These are phyloP conservation scores for Sodiomyces alkalinus DNA, from an alignment of 2,329 filamentous ascomycete species.

Conservation along the genomic window DNA sequence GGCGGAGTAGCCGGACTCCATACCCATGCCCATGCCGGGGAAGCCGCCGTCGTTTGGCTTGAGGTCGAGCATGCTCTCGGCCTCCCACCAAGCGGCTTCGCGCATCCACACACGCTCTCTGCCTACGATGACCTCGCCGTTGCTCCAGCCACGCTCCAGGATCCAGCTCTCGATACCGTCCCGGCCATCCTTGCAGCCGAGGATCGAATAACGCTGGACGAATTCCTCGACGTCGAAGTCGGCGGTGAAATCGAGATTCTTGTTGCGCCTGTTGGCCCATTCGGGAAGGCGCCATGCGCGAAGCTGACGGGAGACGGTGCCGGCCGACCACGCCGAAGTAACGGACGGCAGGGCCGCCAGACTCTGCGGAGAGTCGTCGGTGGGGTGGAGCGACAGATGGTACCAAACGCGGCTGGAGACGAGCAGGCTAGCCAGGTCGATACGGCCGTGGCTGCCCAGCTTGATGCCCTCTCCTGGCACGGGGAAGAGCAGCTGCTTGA, in stretches of 20 bases:
- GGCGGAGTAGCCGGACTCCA: conserved; percentile 57
- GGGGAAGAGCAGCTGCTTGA: conserved; percentile 71
- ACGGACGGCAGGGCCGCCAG: conserved; percentile 57
- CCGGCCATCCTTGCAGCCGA: conserved; percentile 79
- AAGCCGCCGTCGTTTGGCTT: conserved; percentile 43
- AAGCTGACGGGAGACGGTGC: conserved; percentile 80
- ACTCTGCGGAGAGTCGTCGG: conserved; percentile 65
- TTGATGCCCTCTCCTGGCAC: conserved; percentile 63
- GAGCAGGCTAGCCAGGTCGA: conserved; percentile 62
- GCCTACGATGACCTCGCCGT: conserved; percentile 86
- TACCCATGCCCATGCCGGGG: conserved; percentile 17
- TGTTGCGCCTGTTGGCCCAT: conserved; percentile 89
- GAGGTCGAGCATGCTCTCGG: conserved; percentile 86
- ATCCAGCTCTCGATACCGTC: conserved; percentile 93
- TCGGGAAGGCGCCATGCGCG: conserved; percentile 88
- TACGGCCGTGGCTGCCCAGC: conserved; percentile 60
- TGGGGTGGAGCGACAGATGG: conserved; percentile 81
- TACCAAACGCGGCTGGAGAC: conserved; percentile 88
- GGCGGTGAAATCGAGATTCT: conserved; percentile 84
- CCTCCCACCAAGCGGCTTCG: conserved; percentile 93
- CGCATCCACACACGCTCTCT: conserved; percentile 91
- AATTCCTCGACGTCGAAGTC: conserved; percentile 96
- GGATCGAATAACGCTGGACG: conserved; percentile 58
- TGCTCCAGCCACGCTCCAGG: conserved; percentile 92
- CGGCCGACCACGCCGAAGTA: conserved; percentile 84